Conservation (phyloP, 176 grass and related monocot genomes). For the Bothriochloa decipiens region DNA sequence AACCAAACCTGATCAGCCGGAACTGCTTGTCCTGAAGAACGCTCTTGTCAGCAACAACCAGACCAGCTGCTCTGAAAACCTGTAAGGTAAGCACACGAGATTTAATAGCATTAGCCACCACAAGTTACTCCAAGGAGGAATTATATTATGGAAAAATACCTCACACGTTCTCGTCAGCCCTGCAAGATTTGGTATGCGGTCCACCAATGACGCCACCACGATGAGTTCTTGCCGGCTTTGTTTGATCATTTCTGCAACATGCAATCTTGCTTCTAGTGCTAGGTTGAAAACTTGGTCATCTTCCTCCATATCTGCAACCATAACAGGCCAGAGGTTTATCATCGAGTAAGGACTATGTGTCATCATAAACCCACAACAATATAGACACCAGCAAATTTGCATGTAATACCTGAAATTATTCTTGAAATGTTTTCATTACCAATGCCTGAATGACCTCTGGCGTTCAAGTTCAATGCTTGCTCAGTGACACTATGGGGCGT, state of each 20-base stretch:
- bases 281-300: conserved; percentile 71
- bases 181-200: conserved; percentile 90
- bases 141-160: conserved; percentile 24
- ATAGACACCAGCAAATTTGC: background rate
- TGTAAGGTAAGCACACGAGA: conserved; percentile 26
- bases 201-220: conserved; percentile 78
- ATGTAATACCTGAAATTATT: conserved; percentile 52
- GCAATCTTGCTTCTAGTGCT: conserved; percentile 71
- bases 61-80: conserved; percentile 71
- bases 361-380: background rate
- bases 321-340: background rate
- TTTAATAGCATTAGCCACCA: background rate
- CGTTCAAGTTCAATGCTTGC: conserved; percentile 25
- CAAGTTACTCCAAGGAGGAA: background rate
- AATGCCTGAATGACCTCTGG: conserved; percentile 2
- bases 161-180: conserved; percentile 90
- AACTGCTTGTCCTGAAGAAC: conserved; percentile 90
- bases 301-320: conserved; percentile 69
- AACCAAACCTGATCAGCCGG: conserved; percentile 71
- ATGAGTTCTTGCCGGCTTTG: conserved; percentile 75
- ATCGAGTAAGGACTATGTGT: background rate
- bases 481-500: conserved; percentile 40
- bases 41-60: conserved; percentile 72
- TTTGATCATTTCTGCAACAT: conserved; percentile 69
- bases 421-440: conserved; percentile 53